These are phyloP conservation scores for Fragilariopsis cylindrus DNA, from an alignment of 108 stramenopile genomes.

Conservation along the genomic window DNA sequence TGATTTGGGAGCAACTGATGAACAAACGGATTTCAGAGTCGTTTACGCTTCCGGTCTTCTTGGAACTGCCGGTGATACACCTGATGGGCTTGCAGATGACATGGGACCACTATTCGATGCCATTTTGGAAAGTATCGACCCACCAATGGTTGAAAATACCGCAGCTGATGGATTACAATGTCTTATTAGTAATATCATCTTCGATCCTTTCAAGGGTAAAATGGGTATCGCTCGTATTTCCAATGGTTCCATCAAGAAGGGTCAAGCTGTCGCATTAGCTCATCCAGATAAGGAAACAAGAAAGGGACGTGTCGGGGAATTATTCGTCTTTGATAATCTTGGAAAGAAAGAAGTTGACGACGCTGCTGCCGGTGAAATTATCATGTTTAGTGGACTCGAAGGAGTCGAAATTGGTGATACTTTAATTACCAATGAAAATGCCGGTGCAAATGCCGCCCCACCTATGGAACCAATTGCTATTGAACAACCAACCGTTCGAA, in stretches of 20 bases:
- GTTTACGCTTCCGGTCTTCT: conserved; percentile 95
- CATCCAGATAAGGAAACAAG: conserved; percentile 76
- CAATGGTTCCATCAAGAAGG: conserved; percentile 80
- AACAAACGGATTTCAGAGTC: conserved; percentile 96
- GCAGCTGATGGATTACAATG: conserved; percentile 80
- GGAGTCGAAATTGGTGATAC: conserved; percentile 96
- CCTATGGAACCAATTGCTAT: conserved; percentile 95
- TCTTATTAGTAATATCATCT: conserved; percentile 95
- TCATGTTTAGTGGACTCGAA: conserved; percentile 94
- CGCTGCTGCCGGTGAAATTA: conserved; percentile 96
- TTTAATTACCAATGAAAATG: conserved; percentile 83
- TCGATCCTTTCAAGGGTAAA: conserved; percentile 98
- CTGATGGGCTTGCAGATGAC: conserved; percentile 73
- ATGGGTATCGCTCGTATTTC: conserved; percentile 95
- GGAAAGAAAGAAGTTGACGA: conserved; percentile 89
- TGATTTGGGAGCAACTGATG: conserved; percentile 94
- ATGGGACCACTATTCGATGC: conserved; percentile 95
- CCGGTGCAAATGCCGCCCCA: conserved; percentile 74
- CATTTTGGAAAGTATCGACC: conserved; percentile 64
- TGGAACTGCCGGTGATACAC: conserved; percentile 87
- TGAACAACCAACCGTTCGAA: conserved; percentile 98
- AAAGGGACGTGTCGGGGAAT: conserved; percentile 78
- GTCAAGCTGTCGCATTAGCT: conserved; percentile 75
- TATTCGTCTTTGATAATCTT: conserved; percentile 97
- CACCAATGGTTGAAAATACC: conserved; percentile 63